These are phyloP conservation scores for Neurospora discreta DNA, from an alignment of 495 filamentous ascomycete genomes.

Conservation along the genomic window DNA sequence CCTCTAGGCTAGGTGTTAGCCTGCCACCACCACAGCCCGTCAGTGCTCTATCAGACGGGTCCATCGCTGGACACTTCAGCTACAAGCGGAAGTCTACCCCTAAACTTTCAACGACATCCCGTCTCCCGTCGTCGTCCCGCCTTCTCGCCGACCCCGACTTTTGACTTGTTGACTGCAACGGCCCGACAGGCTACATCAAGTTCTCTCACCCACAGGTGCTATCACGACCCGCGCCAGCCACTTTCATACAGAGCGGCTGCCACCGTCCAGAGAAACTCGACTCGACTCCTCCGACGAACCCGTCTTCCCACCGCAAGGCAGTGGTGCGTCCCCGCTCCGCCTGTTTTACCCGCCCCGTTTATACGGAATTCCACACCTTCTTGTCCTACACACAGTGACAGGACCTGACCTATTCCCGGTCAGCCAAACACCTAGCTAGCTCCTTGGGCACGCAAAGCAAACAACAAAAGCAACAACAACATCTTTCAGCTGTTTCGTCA, in stretches of 20 bases:
- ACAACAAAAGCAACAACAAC: not conserved
- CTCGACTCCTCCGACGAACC: not conserved
- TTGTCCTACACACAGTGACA: not conserved
- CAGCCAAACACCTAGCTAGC: not conserved
- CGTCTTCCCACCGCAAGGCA: not conserved
- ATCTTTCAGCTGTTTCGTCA: not conserved
- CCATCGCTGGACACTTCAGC: not conserved
- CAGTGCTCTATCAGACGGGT: not conserved
- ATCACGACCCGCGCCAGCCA: not conserved
- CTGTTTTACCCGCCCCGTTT: not conserved
- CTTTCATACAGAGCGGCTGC: not conserved
- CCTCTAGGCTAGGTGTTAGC: no score
- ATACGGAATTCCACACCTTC: not conserved
- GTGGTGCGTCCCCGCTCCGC: not conserved
- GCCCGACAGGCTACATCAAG: not conserved
- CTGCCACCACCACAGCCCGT: not conserved
- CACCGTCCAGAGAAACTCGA: not conserved
- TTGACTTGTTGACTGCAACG: not conserved
- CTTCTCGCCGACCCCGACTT: not conserved
- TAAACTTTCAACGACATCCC: not conserved
- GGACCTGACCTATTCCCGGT: not conserved
- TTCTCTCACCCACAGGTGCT: not conserved
- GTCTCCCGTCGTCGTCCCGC: not conserved
- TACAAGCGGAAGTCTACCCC: not conserved
- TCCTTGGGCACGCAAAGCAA: not conserved